These are phyloP conservation scores for Myotisia sp. DNA, from an alignment of 2,329 filamentous ascomycete genomes.

Conservation along the genomic window DNA sequence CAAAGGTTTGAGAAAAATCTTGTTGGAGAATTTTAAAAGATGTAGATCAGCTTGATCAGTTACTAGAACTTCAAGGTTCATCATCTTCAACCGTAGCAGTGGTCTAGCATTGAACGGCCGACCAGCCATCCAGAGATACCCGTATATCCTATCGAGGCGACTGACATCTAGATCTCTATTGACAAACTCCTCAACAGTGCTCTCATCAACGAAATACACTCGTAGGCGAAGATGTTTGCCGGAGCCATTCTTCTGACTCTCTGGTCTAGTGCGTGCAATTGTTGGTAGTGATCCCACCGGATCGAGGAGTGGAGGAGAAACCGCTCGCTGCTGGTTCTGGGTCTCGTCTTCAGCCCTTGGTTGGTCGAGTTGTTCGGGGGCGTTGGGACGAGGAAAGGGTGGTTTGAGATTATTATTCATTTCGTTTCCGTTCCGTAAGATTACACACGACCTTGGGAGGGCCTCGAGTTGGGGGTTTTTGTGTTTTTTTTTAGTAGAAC, in stretches of 20 bases:
- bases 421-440: too few species aligned
- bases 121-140: slow-evolving; percentile 18
- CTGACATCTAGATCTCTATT: slow-evolving; percentile 7
- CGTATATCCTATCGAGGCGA: slow-evolving; percentile 16
- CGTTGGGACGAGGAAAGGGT: background rate
- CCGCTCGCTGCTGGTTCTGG: too few species aligned
- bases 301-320: too few species aligned
- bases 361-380: background rate
- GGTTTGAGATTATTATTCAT: too few species aligned
- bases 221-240: background rate
- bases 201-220: slow-evolving; percentile 8
- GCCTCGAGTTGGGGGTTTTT: too few species aligned
- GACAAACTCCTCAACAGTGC: slow-evolving; percentile 6
- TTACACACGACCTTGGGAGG: too few species aligned
- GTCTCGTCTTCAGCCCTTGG: background rate
- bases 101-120: slow-evolving; percentile 14
- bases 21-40: slow-evolving; percentile 14
- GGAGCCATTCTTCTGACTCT: background rate
- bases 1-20: slow-evolving; percentile 19
- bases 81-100: slow-evolving; percentile 15
- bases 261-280: slow-evolving; percentile 5
- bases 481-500: too few species aligned
- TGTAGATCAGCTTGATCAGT: slow-evolving; percentile 18
- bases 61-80: slow-evolving; percentile 14
- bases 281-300: slow-evolving; percentile 7